A percentile compares a stretch with the other conserved stretches of the same genome.
Conservation (phyloP, 2,329 filamentous ascomycete genomes). For the Samsoniella hepiali region DNA sequence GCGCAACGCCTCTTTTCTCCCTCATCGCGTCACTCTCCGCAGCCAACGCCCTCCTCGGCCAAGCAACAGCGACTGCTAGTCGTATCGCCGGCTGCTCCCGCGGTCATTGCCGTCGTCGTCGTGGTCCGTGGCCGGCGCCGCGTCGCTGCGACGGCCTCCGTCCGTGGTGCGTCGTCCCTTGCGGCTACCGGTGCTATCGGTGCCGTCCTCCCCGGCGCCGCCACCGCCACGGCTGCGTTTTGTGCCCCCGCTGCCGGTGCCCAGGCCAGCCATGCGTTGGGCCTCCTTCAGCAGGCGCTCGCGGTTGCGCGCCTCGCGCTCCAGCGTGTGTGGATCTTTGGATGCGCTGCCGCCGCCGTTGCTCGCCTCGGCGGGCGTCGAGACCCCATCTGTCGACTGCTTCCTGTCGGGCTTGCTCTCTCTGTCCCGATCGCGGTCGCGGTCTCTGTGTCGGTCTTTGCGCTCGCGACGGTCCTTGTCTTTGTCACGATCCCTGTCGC, state of each 20-base stretch:
- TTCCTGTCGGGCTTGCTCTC: constrained; percentile 29
- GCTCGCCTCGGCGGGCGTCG: constrained; percentile 27
- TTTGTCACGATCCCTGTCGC: constrained; percentile 28
- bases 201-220: constrained; percentile 30
- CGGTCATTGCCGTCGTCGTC: constrained; percentile 36
- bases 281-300: constrained; percentile 67
- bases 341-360: constrained; percentile 23
- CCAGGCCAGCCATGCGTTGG: constrained; percentile 58
- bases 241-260: constrained; percentile 42
- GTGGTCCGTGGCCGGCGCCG: constrained; percentile 36
- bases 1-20: no score
- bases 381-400: constrained; percentile 28
- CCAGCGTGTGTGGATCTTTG: constrained; percentile 64
- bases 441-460: constrained; percentile 38
- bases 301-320: constrained; percentile 64
- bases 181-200: constrained; percentile 37
- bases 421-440: constrained; percentile 27
- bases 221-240: constrained; percentile 47
- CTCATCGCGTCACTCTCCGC: background rate
- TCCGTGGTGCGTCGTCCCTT: constrained; percentile 29
- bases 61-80: constrained; percentile 14
- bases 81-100: constrained; percentile 6
- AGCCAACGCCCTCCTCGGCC: background rate
- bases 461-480: constrained; percentile 38
- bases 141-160: constrained; percentile 46